Percentiles rank a stretch among this genome's conserved stretches.
phyloP scores from a whole-genome alignment of 208 protist species.

The Strigomonas galati region DNA sequence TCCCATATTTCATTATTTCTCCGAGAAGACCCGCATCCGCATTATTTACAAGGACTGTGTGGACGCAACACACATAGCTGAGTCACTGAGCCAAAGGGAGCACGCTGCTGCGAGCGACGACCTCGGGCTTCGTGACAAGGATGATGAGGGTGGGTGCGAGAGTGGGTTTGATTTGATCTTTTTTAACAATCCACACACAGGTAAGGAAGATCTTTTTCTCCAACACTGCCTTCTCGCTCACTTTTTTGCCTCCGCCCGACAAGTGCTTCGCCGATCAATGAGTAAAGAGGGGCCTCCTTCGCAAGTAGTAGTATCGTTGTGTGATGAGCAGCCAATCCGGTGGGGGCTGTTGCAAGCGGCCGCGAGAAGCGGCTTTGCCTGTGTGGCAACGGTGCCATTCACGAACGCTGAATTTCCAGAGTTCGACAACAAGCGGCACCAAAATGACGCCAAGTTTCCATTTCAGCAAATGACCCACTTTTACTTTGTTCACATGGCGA shows the following conservation, averaged over 20 bases:
- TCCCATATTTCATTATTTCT: constrained; percentile 42
- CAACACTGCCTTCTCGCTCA: constrained; percentile 40
- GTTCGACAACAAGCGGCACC: constrained; percentile 46
- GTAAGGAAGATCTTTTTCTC: constrained; percentile 44
- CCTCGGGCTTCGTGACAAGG: too few relatives aligned
- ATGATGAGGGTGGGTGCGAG: too few relatives aligned
- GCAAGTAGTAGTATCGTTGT: constrained; percentile 45
- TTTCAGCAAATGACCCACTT: constrained; percentile 57
- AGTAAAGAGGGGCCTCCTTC: neutral
- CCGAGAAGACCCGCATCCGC: constrained; percentile 32
- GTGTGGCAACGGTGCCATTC: constrained; percentile 44
- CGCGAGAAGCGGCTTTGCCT: constrained; percentile 35
- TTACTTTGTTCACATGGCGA: constrained; percentile 32
- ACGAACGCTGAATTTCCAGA: constrained; percentile 33
- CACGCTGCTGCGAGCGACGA: too few relatives aligned
- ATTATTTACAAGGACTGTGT: constrained; percentile 31
- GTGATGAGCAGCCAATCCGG: constrained; percentile 47
- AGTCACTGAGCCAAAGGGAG: constrained; percentile 2
- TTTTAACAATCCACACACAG: constrained; percentile 64
- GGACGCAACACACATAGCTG: constrained; percentile 34
- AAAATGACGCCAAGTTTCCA: constrained; percentile 53
- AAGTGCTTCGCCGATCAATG: neutral
- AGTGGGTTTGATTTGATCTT: constrained; percentile 29
- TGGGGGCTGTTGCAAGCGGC: constrained; percentile 44
- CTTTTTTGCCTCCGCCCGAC: constrained; percentile 27